Evolutionary conservation across 345 rosid genomes (phyloP).

Genomic region (Eutrema yunnanense): DNA sequence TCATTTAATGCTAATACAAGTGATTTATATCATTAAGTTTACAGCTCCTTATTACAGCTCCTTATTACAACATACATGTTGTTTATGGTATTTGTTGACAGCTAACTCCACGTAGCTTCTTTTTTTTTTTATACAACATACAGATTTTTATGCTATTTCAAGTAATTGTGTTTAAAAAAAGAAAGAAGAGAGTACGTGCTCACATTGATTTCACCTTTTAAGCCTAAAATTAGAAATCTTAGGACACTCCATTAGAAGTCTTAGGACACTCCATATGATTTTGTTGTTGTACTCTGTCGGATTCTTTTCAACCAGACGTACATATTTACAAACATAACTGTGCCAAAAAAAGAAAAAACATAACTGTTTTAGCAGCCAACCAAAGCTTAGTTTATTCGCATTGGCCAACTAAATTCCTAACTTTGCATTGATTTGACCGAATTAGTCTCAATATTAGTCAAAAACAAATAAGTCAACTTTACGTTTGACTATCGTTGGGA

Average conservation of each 20-base stretch:
- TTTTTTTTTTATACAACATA: background rate
- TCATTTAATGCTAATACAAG: too few species aligned
- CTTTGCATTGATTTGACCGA: too few species aligned
- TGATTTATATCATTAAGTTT: too few species aligned
- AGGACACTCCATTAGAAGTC: background rate
- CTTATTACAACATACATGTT: background rate
- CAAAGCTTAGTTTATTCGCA: too few species aligned
- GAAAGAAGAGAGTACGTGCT: background rate
- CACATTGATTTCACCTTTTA: background rate
- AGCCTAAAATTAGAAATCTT: background rate
- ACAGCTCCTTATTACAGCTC: background rate
- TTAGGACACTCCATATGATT: background rate
- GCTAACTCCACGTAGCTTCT: background rate
- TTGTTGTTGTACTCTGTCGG: background rate
- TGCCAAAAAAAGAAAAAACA: background rate
- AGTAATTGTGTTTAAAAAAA: background rate
- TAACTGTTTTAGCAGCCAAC: too few species aligned
- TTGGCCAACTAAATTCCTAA: too few species aligned
- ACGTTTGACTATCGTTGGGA: too few species aligned
- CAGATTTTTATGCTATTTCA: too few species aligned
- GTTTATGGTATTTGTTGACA: background rate
- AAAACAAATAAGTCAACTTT: too few species aligned
- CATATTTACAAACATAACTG: background rate
- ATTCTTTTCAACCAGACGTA: background rate
- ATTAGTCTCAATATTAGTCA: too few species aligned